A percentile compares a stretch with the other conserved stretches of the same genome.
Conservation (phyloP, 805 yeast species). For the Yueomyces sinensis region DNA sequence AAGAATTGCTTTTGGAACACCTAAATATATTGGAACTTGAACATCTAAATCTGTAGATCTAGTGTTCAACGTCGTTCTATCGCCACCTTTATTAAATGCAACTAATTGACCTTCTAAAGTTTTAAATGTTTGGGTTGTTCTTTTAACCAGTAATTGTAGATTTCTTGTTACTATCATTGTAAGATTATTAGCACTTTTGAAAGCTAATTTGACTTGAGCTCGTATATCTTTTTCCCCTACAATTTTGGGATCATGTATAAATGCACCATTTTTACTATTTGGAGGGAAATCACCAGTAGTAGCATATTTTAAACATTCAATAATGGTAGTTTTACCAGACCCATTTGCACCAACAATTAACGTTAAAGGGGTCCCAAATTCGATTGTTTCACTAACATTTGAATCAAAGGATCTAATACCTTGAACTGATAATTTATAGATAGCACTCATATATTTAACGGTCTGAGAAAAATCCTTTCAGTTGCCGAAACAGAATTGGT, state of each 20-base stretch:
- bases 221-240: slow-evolving; percentile 63
- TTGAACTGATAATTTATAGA: slow-evolving; percentile 53
- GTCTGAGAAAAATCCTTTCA: too few species aligned
- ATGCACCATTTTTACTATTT: slow-evolving; percentile 90
- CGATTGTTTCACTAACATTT: slow-evolving; percentile 71
- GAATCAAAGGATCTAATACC: slow-evolving; percentile 90
- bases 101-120: slow-evolving; percentile 83
- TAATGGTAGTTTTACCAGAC: slow-evolving; percentile 91
- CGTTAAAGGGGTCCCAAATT: slow-evolving; percentile 83
- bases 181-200: slow-evolving; percentile 55
- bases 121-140: slow-evolving; percentile 60
- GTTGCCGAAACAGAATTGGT: too few species aligned
- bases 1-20: slow-evolving; percentile 76
- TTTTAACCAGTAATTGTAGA: slow-evolving; percentile 58
- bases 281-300: slow-evolving; percentile 97
- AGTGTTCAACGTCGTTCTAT: slow-evolving; percentile 62
- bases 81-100: slow-evolving; percentile 45
- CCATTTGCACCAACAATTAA: slow-evolving; percentile 94
- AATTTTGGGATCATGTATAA: slow-evolving; percentile 82
- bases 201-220: slow-evolving; percentile 86
- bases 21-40: slow-evolving; percentile 70
- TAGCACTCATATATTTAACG: slow-evolving; percentile 29
- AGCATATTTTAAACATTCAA: slow-evolving; percentile 85
- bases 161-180: slow-evolving; percentile 81
- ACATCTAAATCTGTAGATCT: slow-evolving; percentile 74